Evolutionary conservation across 2,329 filamentous ascomycete genomes (phyloP).

Genomic region (Aspergillus japonicus): DNA sequence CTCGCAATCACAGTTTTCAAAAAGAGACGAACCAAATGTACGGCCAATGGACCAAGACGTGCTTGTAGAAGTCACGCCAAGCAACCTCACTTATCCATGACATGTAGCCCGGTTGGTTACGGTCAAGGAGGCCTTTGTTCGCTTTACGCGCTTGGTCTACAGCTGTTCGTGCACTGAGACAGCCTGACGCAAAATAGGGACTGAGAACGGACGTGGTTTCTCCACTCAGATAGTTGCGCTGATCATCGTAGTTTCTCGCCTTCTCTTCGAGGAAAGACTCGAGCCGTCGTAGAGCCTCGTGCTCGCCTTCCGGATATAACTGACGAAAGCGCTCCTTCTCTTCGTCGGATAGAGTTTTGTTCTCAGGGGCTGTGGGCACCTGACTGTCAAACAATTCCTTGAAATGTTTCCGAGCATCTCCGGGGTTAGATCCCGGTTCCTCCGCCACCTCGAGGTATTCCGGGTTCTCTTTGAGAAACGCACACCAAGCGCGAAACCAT

Average conservation of each 20-base stretch:
- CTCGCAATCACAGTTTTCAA: background rate
- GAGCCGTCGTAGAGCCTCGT: slow-evolving; percentile 65
- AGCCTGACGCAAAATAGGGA: slow-evolving; percentile 69
- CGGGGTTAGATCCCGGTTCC: slow-evolving; percentile 57
- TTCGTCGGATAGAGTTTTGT: slow-evolving; percentile 60
- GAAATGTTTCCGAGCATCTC: slow-evolving; percentile 49
- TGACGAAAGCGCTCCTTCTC: slow-evolving; percentile 58
- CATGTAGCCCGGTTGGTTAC: slow-evolving; percentile 63
- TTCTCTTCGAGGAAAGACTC: slow-evolving; percentile 66
- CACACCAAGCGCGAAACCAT: slow-evolving; percentile 76
- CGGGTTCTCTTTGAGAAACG: slow-evolving; percentile 67
- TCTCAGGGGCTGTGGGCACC: slow-evolving; percentile 62
- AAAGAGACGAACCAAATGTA: slow-evolving; percentile 51
- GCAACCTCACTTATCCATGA: slow-evolving; percentile 80
- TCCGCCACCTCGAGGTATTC: slow-evolving; percentile 64
- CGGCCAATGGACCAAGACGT: slow-evolving; percentile 81
- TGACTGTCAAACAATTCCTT: slow-evolving; percentile 57
- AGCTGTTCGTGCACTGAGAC: slow-evolving; percentile 66
- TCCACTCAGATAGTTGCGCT: slow-evolving; percentile 64
- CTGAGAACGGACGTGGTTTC: slow-evolving; percentile 68
- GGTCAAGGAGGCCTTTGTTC: slow-evolving; percentile 64
- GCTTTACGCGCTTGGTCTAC: slow-evolving; percentile 61
- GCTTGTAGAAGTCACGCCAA: slow-evolving; percentile 86
- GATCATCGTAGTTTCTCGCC: slow-evolving; percentile 60
- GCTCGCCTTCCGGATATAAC: slow-evolving; percentile 74